Evolutionary conservation across 2,329 filamentous ascomycete species (phyloP).

Genomic region (Verticillium albo-atrum): DNA sequence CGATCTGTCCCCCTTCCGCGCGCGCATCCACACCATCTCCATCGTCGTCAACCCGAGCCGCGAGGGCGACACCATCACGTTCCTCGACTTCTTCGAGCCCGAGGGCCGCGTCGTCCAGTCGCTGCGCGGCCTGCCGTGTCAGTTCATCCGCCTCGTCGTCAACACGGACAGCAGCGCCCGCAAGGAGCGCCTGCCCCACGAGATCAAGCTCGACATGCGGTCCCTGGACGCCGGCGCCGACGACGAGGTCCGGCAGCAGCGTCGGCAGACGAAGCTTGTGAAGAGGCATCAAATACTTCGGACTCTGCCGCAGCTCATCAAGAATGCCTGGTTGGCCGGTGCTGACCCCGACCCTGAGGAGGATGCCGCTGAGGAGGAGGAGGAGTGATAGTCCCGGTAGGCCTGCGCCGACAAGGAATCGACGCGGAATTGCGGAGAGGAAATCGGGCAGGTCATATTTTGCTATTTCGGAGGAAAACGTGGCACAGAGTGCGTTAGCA

Average conservation of each 20-base stretch:
- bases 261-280: conserved; percentile 5
- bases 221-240: not conserved
- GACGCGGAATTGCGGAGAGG: too few species aligned
- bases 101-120: conserved; percentile 21
- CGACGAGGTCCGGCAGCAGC: conserved; percentile 13
- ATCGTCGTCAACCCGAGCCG: conserved; percentile 32
- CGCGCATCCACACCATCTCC: conserved; percentile 33
- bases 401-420: not conserved
- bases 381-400: conserved; percentile 5
- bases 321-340: conserved; percentile 1
- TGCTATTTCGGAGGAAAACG: too few species aligned
- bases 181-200: conserved; percentile 3
- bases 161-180: conserved; percentile 12
- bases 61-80: conserved; percentile 21
- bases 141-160: conserved; percentile 30
- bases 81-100: conserved; percentile 29
- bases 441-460: too few species aligned
- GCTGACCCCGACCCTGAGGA: conserved; percentile 4
- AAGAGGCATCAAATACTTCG: conserved; percentile 8
- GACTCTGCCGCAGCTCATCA: conserved; percentile 7
- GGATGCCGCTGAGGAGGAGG: too few species aligned
- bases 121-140: conserved; percentile 27
- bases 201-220: conserved; percentile 13
- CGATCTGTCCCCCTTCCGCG: conserved; percentile 11
- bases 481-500: too few species aligned